These are phyloP conservation scores for Ceratocystis destructans DNA, from an alignment of 2,329 filamentous ascomycete species.

Conservation along the genomic window DNA sequence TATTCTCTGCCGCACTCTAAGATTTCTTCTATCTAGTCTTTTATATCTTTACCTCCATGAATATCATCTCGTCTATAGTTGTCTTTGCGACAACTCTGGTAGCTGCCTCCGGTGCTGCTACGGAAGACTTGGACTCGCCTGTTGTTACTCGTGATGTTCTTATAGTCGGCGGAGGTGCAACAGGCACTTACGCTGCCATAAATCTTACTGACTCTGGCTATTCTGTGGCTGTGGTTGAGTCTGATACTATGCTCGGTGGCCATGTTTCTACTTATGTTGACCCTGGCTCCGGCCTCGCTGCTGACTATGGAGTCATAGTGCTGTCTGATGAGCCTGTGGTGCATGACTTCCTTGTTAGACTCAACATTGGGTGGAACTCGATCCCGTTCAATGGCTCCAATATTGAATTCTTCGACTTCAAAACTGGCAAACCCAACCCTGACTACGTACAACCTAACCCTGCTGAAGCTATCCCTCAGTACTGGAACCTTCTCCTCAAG, in stretches of 20 bases:
- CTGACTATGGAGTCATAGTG: conserved; percentile 59
- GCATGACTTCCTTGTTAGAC: conserved; percentile 73
- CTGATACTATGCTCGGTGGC: conserved; percentile 61
- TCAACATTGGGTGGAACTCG: conserved; percentile 33
- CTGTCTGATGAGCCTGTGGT: conserved; percentile 58
- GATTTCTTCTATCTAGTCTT: background rate
- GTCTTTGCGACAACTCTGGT: background rate
- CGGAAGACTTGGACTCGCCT: background rate
- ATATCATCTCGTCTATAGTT: background rate
- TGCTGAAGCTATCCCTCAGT: background rate
- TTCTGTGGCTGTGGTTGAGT: conserved; percentile 56
- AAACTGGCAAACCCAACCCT: background rate
- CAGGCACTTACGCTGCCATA: conserved; percentile 55
- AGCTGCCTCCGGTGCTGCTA: conserved; percentile 15
- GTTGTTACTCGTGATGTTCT: conserved; percentile 50
- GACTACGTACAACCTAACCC: conserved; percentile 4
- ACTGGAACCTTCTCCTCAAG: conserved; percentile 5
- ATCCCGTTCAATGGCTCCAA: background rate
- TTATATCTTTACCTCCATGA: background rate
- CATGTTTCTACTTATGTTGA: conserved; percentile 61
- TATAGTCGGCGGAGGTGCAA: conserved; percentile 57
- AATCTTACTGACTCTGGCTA: conserved; percentile 57
- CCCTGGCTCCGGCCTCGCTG: conserved; percentile 55
- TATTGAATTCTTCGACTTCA: conserved; percentile 13
- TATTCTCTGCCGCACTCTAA: background rate